phyloP scores from a whole-genome alignment of 2,329 filamentous ascomycete species.

The Phialophora chinensis region DNA sequence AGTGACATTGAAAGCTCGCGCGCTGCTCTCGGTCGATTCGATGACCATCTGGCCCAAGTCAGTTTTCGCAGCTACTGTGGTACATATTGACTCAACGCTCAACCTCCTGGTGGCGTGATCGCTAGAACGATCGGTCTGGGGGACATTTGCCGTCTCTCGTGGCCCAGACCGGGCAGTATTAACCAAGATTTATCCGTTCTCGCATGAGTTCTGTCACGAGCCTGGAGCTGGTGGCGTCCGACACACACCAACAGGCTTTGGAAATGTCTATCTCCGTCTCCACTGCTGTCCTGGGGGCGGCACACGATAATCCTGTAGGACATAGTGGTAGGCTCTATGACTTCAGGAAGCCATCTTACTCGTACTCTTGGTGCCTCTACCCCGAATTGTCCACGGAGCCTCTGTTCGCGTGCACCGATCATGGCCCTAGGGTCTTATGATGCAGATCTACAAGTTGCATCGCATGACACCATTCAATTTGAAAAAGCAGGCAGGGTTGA shows the following conservation, averaged over 20 bases:
- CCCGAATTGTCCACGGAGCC: slow-evolving; percentile 9
- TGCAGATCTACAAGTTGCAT: slow-evolving; percentile 13
- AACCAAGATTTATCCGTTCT: slow-evolving; percentile 11
- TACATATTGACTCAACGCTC: neutral
- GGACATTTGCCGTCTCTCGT: neutral
- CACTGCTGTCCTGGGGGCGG: slow-evolving; percentile 21
- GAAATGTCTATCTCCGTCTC: slow-evolving; percentile 11
- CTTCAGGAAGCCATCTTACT: slow-evolving; percentile 1
- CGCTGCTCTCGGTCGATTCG: slow-evolving; percentile 4
- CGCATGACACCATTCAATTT: slow-evolving; percentile 9
- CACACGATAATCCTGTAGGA: slow-evolving; percentile 15
- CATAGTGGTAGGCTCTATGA: neutral
- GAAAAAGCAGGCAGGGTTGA: neutral
- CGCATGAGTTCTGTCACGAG: slow-evolving; percentile 13
- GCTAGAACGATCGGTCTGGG: neutral
- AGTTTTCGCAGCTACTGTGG: neutral
- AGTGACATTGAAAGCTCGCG: slow-evolving; percentile 6
- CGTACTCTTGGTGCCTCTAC: neutral
- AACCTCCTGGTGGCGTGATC: neutral
- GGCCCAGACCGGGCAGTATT: neutral
- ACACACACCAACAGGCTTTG: neutral
- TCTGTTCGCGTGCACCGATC: neutral
- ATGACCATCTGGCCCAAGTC: slow-evolving; percentile 12
- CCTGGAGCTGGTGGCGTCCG: neutral
- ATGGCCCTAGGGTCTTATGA: neutral